phyloP scores from a whole-genome alignment of 352 stramenopile species.

The Elongisporangium senticosum region DNA sequence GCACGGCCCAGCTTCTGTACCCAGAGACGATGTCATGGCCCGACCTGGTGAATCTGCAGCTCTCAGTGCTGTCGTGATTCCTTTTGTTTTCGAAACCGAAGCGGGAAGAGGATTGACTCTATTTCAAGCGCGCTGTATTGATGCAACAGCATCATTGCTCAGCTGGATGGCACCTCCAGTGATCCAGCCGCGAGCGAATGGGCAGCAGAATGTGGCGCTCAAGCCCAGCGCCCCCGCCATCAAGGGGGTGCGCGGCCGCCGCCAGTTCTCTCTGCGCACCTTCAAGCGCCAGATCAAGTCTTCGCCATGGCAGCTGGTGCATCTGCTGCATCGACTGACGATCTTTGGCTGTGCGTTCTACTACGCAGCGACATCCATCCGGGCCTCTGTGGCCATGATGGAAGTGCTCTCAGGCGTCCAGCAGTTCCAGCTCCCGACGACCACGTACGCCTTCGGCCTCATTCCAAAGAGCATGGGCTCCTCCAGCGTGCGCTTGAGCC shows the following conservation, averaged over 20 bases:
- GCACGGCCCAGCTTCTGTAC: slow-evolving; percentile 28
- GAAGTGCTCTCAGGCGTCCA: neutral
- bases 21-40: slow-evolving; percentile 22
- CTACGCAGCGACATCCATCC: neutral
- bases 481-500: slow-evolving; percentile 5
- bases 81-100: too few species aligned
- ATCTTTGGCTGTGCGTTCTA: neutral
- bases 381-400: neutral
- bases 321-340: neutral
- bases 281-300: neutral
- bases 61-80: slow-evolving; percentile 12
- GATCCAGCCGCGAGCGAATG: neutral
- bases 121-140: too few species aligned
- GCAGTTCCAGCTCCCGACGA: neutral
- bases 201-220: too few species aligned
- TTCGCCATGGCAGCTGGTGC: neutral
- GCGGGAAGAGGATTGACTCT: too few species aligned
- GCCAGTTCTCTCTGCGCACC: neutral
- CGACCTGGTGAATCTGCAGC: slow-evolving; percentile 18
- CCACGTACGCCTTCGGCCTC: neutral
- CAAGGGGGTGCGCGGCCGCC: neutral
- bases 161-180: too few species aligned
- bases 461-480: neutral
- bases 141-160: too few species aligned
- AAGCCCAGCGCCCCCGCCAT: neutral